Conservation (phyloP, 2,329 filamentous ascomycete species). For the Escovopsis sp. region DNA sequence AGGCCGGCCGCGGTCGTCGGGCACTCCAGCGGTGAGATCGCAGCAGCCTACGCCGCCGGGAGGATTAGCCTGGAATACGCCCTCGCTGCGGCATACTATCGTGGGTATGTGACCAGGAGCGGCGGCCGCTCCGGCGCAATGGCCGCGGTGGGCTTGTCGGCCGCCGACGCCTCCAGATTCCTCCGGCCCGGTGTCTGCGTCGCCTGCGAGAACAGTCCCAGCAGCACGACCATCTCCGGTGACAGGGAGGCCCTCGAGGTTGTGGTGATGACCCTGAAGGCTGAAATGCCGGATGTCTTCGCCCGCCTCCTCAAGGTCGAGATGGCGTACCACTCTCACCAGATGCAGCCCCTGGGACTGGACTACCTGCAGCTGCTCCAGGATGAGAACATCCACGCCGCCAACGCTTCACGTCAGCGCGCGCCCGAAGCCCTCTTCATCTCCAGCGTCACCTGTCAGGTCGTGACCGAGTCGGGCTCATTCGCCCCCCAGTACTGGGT, state of each 20-base stretch:
- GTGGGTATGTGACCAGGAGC: constrained; percentile 1
- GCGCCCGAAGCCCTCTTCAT: constrained; percentile 8
- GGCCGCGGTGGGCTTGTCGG: neutral
- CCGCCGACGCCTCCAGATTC: neutral
- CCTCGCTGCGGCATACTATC: constrained; percentile 15
- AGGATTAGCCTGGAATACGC: constrained; percentile 11
- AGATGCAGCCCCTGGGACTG: constrained; percentile 1
- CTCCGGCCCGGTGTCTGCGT: neutral
- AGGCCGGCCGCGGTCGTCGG: constrained; percentile 17
- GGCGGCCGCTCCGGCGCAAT: neutral
- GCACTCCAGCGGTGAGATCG: constrained; percentile 26
- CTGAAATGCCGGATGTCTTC: neutral
- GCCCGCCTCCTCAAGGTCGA: constrained; percentile 14
- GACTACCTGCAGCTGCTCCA: constrained; percentile 1
- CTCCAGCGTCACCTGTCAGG: constrained; percentile 16
- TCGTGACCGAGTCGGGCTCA: constrained; percentile 7
- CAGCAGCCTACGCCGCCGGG: constrained; percentile 19
- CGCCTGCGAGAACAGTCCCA: neutral
- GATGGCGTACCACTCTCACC: constrained; percentile 27
- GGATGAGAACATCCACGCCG: neutral
- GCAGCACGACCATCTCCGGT: neutral
- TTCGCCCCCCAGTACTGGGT: constrained; percentile 12
- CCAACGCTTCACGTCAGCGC: too few relatives aligned
- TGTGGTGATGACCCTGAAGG: neutral
- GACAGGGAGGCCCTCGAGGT: neutral